These are phyloP conservation scores for Nicotiana obtusifolia DNA, from an alignment of 257 asterid species.

Conservation along the genomic window DNA sequence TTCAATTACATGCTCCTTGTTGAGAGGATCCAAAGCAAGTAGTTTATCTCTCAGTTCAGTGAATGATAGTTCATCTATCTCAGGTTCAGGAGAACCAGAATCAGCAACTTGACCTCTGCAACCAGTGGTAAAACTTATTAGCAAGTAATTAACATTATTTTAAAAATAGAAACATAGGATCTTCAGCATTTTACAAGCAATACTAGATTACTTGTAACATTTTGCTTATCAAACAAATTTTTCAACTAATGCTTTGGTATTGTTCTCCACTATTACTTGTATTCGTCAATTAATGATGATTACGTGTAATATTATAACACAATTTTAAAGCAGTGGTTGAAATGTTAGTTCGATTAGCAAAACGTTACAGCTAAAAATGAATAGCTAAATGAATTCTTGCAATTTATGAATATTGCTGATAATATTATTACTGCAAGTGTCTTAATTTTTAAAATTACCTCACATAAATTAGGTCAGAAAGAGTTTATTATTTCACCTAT, in stretches of 20 bases:
- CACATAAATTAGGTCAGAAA: neutral
- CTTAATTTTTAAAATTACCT: neutral
- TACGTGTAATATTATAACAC: neutral
- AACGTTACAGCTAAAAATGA: neutral
- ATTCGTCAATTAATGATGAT: neutral
- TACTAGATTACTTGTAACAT: neutral
- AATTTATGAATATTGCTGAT: neutral
- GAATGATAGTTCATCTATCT: constrained; percentile 58
- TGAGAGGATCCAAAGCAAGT: constrained; percentile 77
- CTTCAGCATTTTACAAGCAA: neutral
- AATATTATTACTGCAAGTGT: neutral
- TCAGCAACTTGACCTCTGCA: constrained; percentile 41
- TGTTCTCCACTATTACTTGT: neutral
- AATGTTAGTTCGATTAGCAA: neutral
- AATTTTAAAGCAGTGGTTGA: neutral
- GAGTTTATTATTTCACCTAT: neutral
- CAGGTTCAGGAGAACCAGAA: constrained; percentile 36
- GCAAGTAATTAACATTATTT: neutral
- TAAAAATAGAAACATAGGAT: neutral
- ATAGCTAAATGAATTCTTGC: neutral
- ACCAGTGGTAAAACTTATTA: constrained; percentile 14
- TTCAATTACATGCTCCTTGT: constrained; percentile 65
- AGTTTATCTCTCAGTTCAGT: constrained; percentile 89
- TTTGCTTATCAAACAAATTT: neutral
- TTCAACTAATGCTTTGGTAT: neutral